Percentiles rank a stretch among this genome's conserved stretches.
Evolutionary conservation across 192 early-diverging fungal species (phyloP).

Genomic region (Backusella tuberculispora): DNA sequence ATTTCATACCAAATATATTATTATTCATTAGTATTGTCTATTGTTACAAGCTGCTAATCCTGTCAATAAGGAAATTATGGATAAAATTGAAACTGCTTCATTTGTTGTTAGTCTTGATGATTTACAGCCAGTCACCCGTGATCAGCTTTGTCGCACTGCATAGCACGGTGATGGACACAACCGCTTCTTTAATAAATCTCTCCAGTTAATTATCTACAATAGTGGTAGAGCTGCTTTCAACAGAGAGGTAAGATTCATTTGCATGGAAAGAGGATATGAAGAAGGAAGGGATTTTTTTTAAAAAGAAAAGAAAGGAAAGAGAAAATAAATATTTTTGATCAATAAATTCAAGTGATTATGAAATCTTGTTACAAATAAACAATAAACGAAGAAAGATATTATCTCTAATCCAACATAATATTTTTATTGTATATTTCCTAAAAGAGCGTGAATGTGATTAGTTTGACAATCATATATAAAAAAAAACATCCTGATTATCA

Average conservation of each 20-base stretch:
- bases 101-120: constrained; percentile 94
- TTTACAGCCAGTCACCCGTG: constrained; percentile 82
- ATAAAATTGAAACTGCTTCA: constrained; percentile 83
- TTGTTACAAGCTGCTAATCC: constrained; percentile 66
- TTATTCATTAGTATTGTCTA: constrained; percentile 55
- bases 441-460: too few species aligned
- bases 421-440: too few species aligned
- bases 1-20: background rate
- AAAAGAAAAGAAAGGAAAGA: background rate
- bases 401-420: too few species aligned
- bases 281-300: background rate
- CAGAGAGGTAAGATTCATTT: constrained; percentile 64
- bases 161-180: constrained; percentile 98
- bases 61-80: constrained; percentile 71
- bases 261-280: background rate
- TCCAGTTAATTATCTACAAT: constrained; percentile 96
- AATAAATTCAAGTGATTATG: constrained; percentile 70
- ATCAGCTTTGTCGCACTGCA: constrained; percentile 84
- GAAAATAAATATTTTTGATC: constrained; percentile 66
- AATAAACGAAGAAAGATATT: background rate
- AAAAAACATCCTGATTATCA: too few species aligned
- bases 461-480: too few species aligned
- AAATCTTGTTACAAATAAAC: background rate
- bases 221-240: constrained; percentile 97
- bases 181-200: constrained; percentile 96